A percentile compares a stretch with the other conserved stretches of the same genome.
These are phyloP conservation scores for Gossypium raimondii DNA, from an alignment of 345 rosid genomes.

Conservation along the genomic window DNA sequence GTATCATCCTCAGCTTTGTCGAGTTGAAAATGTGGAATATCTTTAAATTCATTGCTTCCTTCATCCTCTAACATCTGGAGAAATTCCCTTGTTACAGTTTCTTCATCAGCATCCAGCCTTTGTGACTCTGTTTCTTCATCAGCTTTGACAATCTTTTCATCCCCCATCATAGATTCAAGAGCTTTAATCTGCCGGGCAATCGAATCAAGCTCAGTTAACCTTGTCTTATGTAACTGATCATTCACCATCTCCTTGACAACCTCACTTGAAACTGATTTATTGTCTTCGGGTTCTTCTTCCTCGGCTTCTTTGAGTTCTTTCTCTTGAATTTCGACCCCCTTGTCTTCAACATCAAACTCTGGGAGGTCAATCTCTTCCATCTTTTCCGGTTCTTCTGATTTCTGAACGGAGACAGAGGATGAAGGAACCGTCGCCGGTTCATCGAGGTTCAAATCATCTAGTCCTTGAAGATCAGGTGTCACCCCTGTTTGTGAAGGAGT, in stretches of 20 bases:
- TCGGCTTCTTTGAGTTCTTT: conserved; percentile 30
- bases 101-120: conserved; percentile 75
- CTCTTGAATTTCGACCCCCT: conserved; percentile 79
- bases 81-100: conserved; percentile 76
- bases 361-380: conserved; percentile 61
- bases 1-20: conserved; percentile 34
- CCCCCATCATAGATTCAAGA: conserved; percentile 78
- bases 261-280: conserved; percentile 46
- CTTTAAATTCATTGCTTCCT: conserved; percentile 35
- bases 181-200: conserved; percentile 91
- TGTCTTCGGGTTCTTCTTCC: conserved; percentile 32
- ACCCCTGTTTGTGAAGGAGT: conserved; percentile 42
- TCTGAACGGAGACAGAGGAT: conserved; percentile 20
- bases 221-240: conserved; percentile 53
- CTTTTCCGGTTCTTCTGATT: conserved; percentile 46
- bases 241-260: conserved; percentile 66
- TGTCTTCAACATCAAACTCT: conserved; percentile 82
- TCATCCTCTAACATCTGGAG: conserved; percentile 82
- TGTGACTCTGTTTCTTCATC: conserved; percentile 56
- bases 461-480: conserved; percentile 55
- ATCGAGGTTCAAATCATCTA: conserved; percentile 85
- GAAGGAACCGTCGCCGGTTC: conserved; percentile 52
- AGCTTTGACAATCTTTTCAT: conserved; percentile 33
- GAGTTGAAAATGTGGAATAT: conserved; percentile 45
- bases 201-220: conserved; percentile 76